Base-by-base conservation (phyloP, 257 asterid species). In the Coffea canephora region DNA sequence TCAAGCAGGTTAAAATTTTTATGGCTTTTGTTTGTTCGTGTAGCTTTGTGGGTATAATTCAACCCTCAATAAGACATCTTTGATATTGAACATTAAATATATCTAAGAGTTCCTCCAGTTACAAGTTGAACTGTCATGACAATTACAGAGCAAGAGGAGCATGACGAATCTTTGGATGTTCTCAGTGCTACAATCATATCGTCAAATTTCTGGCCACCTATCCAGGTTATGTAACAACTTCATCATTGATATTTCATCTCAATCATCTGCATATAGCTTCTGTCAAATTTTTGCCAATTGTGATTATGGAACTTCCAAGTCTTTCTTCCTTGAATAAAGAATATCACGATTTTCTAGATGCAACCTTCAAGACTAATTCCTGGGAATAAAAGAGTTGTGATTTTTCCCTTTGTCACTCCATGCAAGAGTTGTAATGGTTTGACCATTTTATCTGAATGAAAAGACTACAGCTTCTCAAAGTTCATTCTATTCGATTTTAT, bases 181-280 rank as follows among this genome's bases (percentile, higher is more conserved):
- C 88, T 95, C 79, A 90, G 86, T 83, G 90, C 97, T 83, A 92
- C 98, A 82, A 94, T 95, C 76, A 88, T 95, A 81, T 95, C 99
- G 5, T 87, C 99, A 72, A 95, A 95, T 84, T 95, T 95, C 90
- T 95, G 99, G 99, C 99, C 99, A 83, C 93, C 98, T 70, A 95
- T 95, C 91, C 99, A 93, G 99, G 98, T 95, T 85, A 39, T 72
- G 73, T 62, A 16, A 25, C 18, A 39, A 14, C 46, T 25, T 41
- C 48, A 23, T 61, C 2, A 18, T 73, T 57, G 34, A 74, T 74
- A 15, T 74, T 52, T 8, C 50, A 15, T 52, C 14, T 15, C 19
- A 14, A 4, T 57, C 21, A 57, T 57, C 6, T 57, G 7, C n/a
- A 55, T 55, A 55, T 3, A 4, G 62, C n/a, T 55, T 23, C 62